A percentile compares a stretch with the other conserved stretches of the same genome.
These are phyloP conservation scores for Astrothelium macrocarpum DNA, from an alignment of 495 filamentous ascomycete genomes.

Conservation along the genomic window DNA sequence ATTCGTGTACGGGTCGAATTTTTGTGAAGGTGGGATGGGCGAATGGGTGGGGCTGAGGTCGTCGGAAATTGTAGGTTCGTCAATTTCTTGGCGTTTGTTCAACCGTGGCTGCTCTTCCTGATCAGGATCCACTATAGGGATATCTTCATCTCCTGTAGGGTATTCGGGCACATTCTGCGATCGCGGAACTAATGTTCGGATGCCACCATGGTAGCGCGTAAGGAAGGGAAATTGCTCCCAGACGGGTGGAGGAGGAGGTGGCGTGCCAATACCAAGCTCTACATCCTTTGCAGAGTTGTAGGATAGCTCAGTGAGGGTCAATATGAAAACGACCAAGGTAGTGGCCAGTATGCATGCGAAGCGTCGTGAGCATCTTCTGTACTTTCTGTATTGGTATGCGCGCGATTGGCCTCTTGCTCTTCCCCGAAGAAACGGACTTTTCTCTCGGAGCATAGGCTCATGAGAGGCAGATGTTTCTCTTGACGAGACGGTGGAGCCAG, in stretches of 20 bases:
- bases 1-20: constrained; percentile 60
- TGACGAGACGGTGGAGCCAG: not conserved
- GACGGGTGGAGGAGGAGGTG: constrained; percentile 48
- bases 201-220: constrained; percentile 73
- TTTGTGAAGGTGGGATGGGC: constrained; percentile 42
- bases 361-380: constrained; percentile 40
- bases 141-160: constrained; percentile 44
- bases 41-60: not conserved
- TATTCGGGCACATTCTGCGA: constrained; percentile 64
- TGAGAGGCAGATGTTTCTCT: constrained; percentile 5
- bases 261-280: constrained; percentile 44
- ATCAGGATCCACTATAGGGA: not conserved
- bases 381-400: constrained; percentile 2
- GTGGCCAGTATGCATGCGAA: constrained; percentile 60
- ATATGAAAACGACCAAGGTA: constrained; percentile 61
- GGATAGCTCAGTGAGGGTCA: constrained; percentile 60
- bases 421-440: not conserved
- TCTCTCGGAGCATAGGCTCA: constrained; percentile 3
- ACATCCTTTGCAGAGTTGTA: constrained; percentile 52
- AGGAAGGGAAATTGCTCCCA: constrained; percentile 82
- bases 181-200: constrained; percentile 54
- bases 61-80: not conserved
- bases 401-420: not conserved
- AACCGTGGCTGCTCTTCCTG: not conserved
- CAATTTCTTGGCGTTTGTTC: not conserved